These are phyloP conservation scores for Udeniomyces megalosporus DNA, from an alignment of 768 basidiomycete genomes.

Conservation along the genomic window DNA sequence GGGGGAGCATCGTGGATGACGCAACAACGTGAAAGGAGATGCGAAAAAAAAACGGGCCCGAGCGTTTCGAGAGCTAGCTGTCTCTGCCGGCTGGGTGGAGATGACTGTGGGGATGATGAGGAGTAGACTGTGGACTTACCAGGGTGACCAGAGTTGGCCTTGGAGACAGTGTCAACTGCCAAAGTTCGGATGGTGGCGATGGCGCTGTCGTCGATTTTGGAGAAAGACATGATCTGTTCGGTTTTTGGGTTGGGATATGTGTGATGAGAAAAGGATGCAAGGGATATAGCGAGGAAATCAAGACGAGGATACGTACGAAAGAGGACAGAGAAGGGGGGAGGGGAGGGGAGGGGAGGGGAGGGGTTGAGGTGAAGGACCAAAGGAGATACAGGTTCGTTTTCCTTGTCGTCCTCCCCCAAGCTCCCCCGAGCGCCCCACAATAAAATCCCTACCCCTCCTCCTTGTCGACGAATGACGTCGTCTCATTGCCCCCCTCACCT, in stretches of 20 bases:
- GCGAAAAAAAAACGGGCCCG: too few species aligned
- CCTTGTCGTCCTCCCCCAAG: background rate
- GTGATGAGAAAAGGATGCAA: background rate
- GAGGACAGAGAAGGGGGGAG: background rate
- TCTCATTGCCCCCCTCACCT: too few species aligned
- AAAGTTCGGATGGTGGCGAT: constrained; percentile 24
- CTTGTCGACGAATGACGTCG: too few species aligned
- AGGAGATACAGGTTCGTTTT: background rate
- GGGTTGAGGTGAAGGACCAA: background rate
- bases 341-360: background rate
- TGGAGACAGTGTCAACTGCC: constrained; percentile 30
- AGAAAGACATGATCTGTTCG: constrained; percentile 10
- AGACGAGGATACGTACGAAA: background rate
- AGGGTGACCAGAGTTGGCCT: constrained; percentile 80
- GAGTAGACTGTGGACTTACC: constrained; percentile 34
- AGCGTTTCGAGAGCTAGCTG: too few species aligned
- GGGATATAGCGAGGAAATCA: background rate
- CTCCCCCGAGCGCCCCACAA: background rate
- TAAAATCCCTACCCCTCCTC: too few species aligned
- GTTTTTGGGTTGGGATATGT: background rate
- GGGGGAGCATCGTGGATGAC: too few species aligned
- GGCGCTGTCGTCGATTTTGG: constrained; percentile 19
- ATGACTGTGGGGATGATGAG: background rate
- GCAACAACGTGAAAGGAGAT: too few species aligned
- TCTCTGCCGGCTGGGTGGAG: too few species aligned